Percentiles rank a stretch among this genome's conserved stretches.
Conservation (phyloP, 176 grass and related monocot genomes). For the Olyra latifolia region DNA sequence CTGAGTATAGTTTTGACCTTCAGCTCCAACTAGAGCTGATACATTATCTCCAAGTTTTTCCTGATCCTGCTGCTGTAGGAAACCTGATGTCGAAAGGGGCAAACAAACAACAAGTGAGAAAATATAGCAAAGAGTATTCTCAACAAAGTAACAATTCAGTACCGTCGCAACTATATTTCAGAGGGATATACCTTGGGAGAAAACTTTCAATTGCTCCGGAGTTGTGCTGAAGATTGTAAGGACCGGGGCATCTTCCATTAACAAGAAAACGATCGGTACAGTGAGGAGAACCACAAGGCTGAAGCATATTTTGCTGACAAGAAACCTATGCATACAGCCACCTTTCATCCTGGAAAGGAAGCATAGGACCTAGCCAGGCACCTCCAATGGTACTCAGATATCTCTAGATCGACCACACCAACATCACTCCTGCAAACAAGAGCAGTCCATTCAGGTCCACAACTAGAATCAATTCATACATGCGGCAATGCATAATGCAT, state of each 20-base stretch:
- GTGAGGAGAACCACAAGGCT: slow-evolving; percentile 32
- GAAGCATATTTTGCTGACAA: slow-evolving; percentile 46
- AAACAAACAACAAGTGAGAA: slow-evolving; percentile 6
- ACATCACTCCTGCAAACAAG: not conserved
- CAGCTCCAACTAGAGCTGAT: not conserved
- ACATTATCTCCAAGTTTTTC: slow-evolving; percentile 14
- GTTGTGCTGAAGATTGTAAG: slow-evolving; percentile 38
- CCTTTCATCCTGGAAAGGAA: slow-evolving; percentile 41
- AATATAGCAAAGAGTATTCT: not conserved
- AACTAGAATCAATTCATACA: not conserved
- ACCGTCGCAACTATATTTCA: not conserved
- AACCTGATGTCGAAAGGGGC: slow-evolving; percentile 24
- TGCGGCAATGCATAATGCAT: not conserved
- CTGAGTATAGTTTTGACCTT: not conserved
- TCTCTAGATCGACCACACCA: not conserved
- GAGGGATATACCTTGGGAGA: slow-evolving; percentile 36
- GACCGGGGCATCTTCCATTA: slow-evolving; percentile 34
- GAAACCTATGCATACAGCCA: slow-evolving; percentile 20
- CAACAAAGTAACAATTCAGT: not conserved
- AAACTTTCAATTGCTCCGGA: slow-evolving; percentile 32
- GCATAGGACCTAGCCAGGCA: slow-evolving; percentile 26
- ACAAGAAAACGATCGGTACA: slow-evolving; percentile 21
- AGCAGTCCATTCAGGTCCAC: not conserved
- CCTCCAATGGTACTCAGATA: not conserved
- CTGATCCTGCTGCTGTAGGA: slow-evolving; percentile 26